Evolutionary conservation across 495 filamentous ascomycete species (phyloP), one percentile per base, ranked within the genome.

Genomic region (Neurospora sp.): DNA sequence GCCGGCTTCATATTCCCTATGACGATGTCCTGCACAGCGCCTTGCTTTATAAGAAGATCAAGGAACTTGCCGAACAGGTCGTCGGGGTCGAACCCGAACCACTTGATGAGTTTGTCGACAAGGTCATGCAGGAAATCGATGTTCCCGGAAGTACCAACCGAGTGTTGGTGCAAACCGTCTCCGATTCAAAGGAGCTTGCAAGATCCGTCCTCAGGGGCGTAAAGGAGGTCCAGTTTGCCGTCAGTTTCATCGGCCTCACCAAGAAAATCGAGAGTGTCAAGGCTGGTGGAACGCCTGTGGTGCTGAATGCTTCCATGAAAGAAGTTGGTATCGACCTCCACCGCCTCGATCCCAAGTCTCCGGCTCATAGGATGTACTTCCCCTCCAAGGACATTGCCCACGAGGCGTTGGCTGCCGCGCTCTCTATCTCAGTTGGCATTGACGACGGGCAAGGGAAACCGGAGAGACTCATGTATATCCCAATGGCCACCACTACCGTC

Each of bases 351-450:
- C 92, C 92, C 38, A 95, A 92, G 76, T 97, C 93, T 44, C 94
- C 96, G 0, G 95, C 94, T 4, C 96, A 99, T 87, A 91, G 94
- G 70, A 99, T 99, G 96, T 99, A 99, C 82, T 99, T 99, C 80
- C 94, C 94, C 16, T 89, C 91, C 12, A 89, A 91, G 70, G 96
- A 98, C 76, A 88, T 98, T 74, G 96, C 96, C 22, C 96, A 99
- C 78, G 94, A 99, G 85, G 96, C 96, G 31, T 86, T 99, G 59
- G 86, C 96, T 39, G 94, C 96, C 20, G 96, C 93, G 6, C 91
- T 98, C 27, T 96, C 96, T 6, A 91, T 98, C 42, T 94, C 94
- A 3, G 86, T 98, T 71, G 96, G 93, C 72, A 84, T 99, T 61
- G 94, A 97, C 77, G 93, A 98, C 81, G 93, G 93, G 37, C 87